Conservation (phyloP, 306 rosid species). For the Canavalia ensiformis region DNA sequence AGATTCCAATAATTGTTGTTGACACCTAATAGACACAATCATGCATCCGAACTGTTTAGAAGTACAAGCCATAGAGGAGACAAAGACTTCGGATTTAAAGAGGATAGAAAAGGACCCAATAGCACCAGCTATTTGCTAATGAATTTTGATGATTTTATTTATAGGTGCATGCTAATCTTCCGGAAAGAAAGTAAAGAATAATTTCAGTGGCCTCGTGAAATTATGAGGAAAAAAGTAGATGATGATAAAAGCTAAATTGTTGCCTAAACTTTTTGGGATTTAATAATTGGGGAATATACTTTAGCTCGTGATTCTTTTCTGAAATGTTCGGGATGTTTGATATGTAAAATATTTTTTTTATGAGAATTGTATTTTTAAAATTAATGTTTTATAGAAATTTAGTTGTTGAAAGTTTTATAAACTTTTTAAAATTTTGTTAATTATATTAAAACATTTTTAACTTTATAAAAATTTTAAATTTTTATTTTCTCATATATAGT, state of each 20-base stretch:
- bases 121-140: background rate
- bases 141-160: constrained; percentile 7
- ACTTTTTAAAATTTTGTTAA: no score
- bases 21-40: background rate
- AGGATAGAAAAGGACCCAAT: background rate
- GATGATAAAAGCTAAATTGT: background rate
- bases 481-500: no score
- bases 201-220: background rate
- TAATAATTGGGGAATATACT: no score
- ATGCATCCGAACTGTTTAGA: constrained; percentile 34
- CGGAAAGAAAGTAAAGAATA: constrained; percentile 7
- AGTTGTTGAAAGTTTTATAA: no score
- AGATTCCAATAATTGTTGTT: background rate
- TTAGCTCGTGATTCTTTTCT: no score
- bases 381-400: no score
- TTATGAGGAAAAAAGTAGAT: background rate
- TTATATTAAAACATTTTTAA: no score
- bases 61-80: constrained; percentile 38
- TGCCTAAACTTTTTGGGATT: background rate
- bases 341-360: no score
- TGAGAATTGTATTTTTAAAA: no score
- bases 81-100: constrained; percentile 38
- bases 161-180: constrained; percentile 19
- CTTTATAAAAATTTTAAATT: no score
- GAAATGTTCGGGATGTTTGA: no score